These are phyloP conservation scores for Trametes pubescens DNA, from an alignment of 1,284 basidiomycete species.

Conservation along the genomic window DNA sequence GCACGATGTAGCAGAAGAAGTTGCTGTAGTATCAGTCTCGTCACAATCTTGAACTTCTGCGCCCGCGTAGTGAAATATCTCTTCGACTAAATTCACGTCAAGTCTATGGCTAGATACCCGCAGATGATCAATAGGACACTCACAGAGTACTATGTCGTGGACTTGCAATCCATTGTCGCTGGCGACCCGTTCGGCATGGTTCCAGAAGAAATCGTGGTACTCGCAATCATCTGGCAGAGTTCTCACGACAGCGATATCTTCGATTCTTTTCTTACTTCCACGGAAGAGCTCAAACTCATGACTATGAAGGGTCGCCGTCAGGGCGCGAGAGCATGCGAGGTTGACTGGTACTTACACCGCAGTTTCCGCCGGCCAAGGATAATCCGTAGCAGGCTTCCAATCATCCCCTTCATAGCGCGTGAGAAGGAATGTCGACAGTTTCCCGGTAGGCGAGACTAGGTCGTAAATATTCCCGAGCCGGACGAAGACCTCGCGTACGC, in stretches of 20 bases:
- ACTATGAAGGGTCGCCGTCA: not conserved
- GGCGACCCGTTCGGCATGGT: slow-evolving; percentile 19
- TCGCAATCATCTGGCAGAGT: slow-evolving; percentile 24
- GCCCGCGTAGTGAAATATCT: slow-evolving; percentile 23
- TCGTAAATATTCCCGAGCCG: slow-evolving; percentile 24
- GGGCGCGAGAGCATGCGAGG: not conserved
- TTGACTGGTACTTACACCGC: slow-evolving; percentile 5
- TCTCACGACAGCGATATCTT: slow-evolving; percentile 22
- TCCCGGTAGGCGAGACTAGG: slow-evolving; percentile 16
- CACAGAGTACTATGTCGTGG: slow-evolving; percentile 21
- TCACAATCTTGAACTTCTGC: not conserved
- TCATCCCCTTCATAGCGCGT: slow-evolving; percentile 6
- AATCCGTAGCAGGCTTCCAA: slow-evolving; percentile 18
- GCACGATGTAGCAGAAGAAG: not conserved
- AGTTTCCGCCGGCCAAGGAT: slow-evolving; percentile 12
- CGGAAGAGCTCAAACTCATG: slow-evolving; percentile 11
- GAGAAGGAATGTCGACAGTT: slow-evolving; percentile 22
- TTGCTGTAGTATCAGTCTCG: not conserved
- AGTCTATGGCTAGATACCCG: not conserved
- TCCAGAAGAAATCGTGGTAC: slow-evolving; percentile 28
- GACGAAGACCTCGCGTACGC: slow-evolving; percentile 11
- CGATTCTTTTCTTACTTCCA: not conserved
- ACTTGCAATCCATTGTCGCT: slow-evolving; percentile 5
- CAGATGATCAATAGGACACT: not conserved
- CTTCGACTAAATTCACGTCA: slow-evolving; percentile 15